Conservation (phyloP, 2,329 filamentous ascomycete species). For the Rhytidhysteron rufulum region DNA sequence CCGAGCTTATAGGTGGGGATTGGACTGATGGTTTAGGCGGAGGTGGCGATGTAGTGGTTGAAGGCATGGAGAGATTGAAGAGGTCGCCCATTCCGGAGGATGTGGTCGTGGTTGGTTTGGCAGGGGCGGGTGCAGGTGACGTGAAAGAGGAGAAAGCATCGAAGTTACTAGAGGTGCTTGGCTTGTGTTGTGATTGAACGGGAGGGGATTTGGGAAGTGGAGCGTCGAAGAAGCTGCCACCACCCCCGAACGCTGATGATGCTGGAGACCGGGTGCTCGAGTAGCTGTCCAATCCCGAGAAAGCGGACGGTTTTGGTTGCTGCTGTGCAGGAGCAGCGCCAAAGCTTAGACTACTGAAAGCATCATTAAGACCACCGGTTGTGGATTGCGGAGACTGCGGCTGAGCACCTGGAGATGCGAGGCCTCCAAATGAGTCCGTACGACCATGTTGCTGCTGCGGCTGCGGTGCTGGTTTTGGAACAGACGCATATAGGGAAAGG, state of each 20-base stretch:
- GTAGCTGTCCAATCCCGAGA: slow-evolving; percentile 59
- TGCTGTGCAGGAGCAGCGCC: slow-evolving; percentile 44
- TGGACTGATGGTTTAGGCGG: slow-evolving; percentile 29
- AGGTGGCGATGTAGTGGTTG: slow-evolving; percentile 25
- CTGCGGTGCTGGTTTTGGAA: slow-evolving; percentile 68
- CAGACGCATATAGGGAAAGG: slow-evolving; percentile 85
- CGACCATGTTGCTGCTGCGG: slow-evolving; percentile 54
- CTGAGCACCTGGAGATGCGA: slow-evolving; percentile 12
- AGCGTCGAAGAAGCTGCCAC: slow-evolving; percentile 85
- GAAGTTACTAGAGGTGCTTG: slow-evolving; percentile 54
- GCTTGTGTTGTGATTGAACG: slow-evolving; percentile 45
- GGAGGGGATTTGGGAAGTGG: slow-evolving; percentile 48
- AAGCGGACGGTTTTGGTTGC: slow-evolving; percentile 57
- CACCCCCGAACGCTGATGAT: slow-evolving; percentile 53
- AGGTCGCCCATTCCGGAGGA: slow-evolving; percentile 66
- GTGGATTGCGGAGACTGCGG: slow-evolving; percentile 39
- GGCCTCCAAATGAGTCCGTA: slow-evolving; percentile 43
- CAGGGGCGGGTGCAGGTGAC: slow-evolving; percentile 45
- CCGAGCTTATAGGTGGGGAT: slow-evolving; percentile 52
- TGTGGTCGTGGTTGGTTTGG: slow-evolving; percentile 45
- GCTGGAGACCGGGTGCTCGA: slow-evolving; percentile 38
- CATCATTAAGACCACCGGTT: slow-evolving; percentile 69
- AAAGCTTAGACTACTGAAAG: slow-evolving; percentile 70
- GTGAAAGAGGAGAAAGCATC: slow-evolving; percentile 64
- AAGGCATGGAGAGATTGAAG: slow-evolving; percentile 63